A percentile compares a stretch with the other conserved stretches of the same genome.
phyloP scores from a whole-genome alignment of 306 rosid species.

The Prunus mira region DNA sequence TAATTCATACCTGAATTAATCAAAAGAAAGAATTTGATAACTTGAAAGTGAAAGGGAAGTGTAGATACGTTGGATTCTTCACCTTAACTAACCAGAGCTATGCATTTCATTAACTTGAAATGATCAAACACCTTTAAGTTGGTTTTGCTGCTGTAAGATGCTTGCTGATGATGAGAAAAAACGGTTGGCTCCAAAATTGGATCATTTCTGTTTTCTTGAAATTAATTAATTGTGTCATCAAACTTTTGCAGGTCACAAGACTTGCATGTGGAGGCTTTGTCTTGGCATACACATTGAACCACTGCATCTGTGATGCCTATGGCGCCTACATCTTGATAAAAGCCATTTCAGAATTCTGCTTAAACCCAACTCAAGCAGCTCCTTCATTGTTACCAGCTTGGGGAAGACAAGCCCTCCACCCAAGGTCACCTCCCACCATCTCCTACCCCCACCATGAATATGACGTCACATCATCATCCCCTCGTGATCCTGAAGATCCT shows the following conservation, averaged over 20 bases:
- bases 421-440: constrained; percentile 17
- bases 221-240: no score
- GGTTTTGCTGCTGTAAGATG: no score
- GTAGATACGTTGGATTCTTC: no score
- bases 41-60: no score
- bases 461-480: background rate
- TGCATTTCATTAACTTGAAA: no score
- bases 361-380: background rate
- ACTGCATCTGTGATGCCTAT: constrained; percentile 28
- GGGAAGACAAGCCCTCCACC: constrained; percentile 16
- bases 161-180: no score
- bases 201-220: no score
- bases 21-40: no score
- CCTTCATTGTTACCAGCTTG: constrained; percentile 19
- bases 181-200: no score
- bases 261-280: constrained; percentile 24
- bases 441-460: constrained; percentile 25
- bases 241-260: constrained; percentile 16
- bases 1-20: no score
- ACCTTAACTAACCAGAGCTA: no score
- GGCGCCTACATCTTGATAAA: constrained; percentile 25
- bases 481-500: background rate
- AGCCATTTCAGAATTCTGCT: constrained; percentile 19
- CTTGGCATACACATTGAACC: constrained; percentile 29
- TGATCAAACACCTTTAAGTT: no score